These are phyloP conservation scores for Phytophthora rubi DNA, from an alignment of 352 stramenopile genomes.

Conservation along the genomic window DNA sequence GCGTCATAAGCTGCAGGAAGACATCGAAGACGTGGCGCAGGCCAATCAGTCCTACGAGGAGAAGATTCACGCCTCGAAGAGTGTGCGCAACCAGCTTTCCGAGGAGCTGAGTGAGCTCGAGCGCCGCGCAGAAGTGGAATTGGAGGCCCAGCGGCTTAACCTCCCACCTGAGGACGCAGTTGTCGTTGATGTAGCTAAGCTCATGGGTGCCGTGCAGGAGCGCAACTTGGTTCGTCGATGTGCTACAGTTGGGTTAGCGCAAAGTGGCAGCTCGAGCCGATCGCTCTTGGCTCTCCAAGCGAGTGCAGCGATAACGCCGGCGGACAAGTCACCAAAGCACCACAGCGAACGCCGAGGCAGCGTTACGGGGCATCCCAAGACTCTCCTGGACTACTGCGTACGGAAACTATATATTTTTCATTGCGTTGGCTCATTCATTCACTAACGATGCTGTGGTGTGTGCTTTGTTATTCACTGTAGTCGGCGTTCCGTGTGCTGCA, in stretches of 20 bases:
- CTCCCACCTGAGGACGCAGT: constrained; percentile 71
- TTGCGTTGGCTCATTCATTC: neutral
- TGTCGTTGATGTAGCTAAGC: constrained; percentile 60
- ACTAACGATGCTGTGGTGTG: neutral
- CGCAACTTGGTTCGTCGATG: constrained; percentile 24
- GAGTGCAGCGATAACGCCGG: neutral
- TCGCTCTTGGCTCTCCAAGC: constrained; percentile 5
- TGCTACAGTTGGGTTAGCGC: constrained; percentile 10
- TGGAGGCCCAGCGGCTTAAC: constrained; percentile 60
- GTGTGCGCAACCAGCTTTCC: constrained; percentile 52
- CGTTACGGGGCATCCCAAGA: constrained; percentile 5
- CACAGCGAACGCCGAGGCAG: neutral
- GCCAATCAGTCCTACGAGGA: constrained; percentile 52
- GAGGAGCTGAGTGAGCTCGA: constrained; percentile 69
- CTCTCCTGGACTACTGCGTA: constrained; percentile 34
- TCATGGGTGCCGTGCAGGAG: constrained; percentile 68
- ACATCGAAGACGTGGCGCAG: constrained; percentile 58
- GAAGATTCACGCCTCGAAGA: constrained; percentile 55
- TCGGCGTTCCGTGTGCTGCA: constrained; percentile 63
- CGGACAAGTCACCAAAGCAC: constrained; percentile 2
- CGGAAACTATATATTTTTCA: neutral
- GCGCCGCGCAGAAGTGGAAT: constrained; percentile 52
- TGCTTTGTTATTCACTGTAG: constrained; percentile 13
- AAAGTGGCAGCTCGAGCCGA: constrained; percentile 1
- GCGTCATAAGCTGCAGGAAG: constrained; percentile 57